Evolutionary conservation across 1,139 yeast species (phyloP), one percentile per base, ranked within the genome.

Genomic region (Yamadazyma spencermartinsiae): DNA sequence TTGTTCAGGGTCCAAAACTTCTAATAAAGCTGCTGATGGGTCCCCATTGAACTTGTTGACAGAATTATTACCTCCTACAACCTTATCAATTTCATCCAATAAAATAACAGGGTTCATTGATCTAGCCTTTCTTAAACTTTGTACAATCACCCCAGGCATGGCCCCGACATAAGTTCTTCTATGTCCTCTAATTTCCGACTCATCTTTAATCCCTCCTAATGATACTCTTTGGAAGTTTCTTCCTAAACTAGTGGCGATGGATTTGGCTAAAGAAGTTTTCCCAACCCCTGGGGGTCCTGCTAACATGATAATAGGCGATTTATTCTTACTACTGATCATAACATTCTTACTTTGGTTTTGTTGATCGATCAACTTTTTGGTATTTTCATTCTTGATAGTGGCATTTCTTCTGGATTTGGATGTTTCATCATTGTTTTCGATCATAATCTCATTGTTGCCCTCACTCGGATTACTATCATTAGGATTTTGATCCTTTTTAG

Each of bases 281-380:
- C 97, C 97, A 6, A 89, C 95, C 34, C 97, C 97, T 0, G 97
- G 97, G 8, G 97, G 97, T 0, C 97, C 97, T 3, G 89, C 89
- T 42, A 90, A 69, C 61, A 88, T 74, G 33, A 90, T 69, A 35
- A 88, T 87, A 19, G 95, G 92, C 6, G 92, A 75, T 52, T 76
- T 79, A 48, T 71, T 71, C 37, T 58, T 56, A 35, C 59, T 64
- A 2, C 68, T 58, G 9, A 65, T 61, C 30, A 60, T 48, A 12
- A 45, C 27, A 20, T 40, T 41, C 31, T 40, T 45, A 26, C 42
- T 45, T 25, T 42, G 35, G 14, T 46, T 44, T 13, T 46, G 48
- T 7, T 42, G 41, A 14, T 36, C 40, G 17, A 37, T 30, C 16
- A 42, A 34, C 20, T 43, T 35, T 36, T 51, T 52, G 1, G 67